Conservation (phyloP, 176 grass and related monocot species). For the Carex parvula region DNA sequence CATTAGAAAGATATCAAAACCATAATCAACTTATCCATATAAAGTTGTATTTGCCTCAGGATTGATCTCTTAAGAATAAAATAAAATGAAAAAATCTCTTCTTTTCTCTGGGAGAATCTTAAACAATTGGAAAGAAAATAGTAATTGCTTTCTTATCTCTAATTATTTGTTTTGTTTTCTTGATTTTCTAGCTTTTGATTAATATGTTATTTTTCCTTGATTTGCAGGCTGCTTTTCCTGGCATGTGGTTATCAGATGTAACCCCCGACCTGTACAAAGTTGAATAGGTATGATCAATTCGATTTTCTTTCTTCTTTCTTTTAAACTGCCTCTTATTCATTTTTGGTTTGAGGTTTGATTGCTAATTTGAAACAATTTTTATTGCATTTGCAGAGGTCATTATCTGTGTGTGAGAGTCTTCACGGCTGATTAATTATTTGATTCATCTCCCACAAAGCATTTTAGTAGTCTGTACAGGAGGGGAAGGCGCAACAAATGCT, state of each 20-base stretch:
- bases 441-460: neutral
- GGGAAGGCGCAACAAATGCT: neutral
- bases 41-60: neutral
- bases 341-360: conserved; percentile 4
- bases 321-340: neutral
- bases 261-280: conserved; percentile 68
- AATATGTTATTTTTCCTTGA: conserved; percentile 19
- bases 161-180: neutral
- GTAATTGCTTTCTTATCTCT: neutral
- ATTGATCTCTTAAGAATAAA: neutral
- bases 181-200: conserved; percentile 22
- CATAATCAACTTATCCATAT: neutral
- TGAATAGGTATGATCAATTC: neutral
- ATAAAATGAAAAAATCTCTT: neutral
- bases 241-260: conserved; percentile 65
- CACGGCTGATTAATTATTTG: neutral
- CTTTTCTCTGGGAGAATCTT: neutral
- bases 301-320: neutral
- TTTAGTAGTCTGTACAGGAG: conserved; percentile 6
- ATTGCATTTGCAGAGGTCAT: neutral
- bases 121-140: neutral
- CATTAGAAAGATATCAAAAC: neutral
- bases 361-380: neutral
- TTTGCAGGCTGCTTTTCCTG: conserved; percentile 62
- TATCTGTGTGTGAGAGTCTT: neutral